Conservation (phyloP, 2,329 filamentous ascomycete species). For the Uncinocarpus reesii region DNA sequence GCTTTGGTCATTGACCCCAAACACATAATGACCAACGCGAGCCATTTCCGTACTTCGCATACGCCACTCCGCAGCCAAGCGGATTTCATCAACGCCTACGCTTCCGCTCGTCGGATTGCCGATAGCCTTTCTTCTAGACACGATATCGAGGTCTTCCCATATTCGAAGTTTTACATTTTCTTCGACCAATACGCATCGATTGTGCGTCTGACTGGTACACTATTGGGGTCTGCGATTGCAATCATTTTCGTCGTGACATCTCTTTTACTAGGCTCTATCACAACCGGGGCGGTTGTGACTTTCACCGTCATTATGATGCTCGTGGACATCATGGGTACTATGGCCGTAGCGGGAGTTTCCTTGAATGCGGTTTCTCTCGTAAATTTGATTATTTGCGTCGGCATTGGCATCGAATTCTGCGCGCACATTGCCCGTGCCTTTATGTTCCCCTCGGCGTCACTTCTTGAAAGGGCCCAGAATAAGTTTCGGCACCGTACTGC, state of each 20-base stretch:
- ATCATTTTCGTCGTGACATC: slow-evolving; percentile 77
- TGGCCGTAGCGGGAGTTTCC: slow-evolving; percentile 79
- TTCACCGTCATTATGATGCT: slow-evolving; percentile 87
- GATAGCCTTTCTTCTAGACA: slow-evolving; percentile 61
- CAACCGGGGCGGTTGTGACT: slow-evolving; percentile 73
- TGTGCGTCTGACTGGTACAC: slow-evolving; percentile 62
- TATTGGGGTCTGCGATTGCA: slow-evolving; percentile 71
- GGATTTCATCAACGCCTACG: slow-evolving; percentile 88
- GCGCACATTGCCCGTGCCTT: slow-evolving; percentile 93
- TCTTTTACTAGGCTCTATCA: slow-evolving; percentile 69
- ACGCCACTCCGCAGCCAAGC: slow-evolving; percentile 75
- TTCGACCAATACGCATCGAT: slow-evolving; percentile 94
- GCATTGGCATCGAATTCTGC: slow-evolving; percentile 94
- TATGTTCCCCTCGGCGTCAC: slow-evolving; percentile 74
- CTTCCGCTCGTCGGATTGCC: slow-evolving; percentile 78
- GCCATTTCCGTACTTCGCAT: slow-evolving; percentile 85
- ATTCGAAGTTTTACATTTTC: slow-evolving; percentile 97
- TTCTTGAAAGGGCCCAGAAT: slow-evolving; percentile 70
- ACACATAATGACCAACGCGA: slow-evolving; percentile 60
- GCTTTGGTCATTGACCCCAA: slow-evolving; percentile 69
- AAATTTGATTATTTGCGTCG: slow-evolving; percentile 93
- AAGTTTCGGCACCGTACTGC: slow-evolving; percentile 74
- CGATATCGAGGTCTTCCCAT: slow-evolving; percentile 79
- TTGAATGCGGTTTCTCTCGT: slow-evolving; percentile 93
- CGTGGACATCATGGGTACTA: slow-evolving; percentile 85